Evolutionary conservation across 2,329 filamentous ascomycete genomes (phyloP).

Genomic region (Scedosporium dehoogii): DNA sequence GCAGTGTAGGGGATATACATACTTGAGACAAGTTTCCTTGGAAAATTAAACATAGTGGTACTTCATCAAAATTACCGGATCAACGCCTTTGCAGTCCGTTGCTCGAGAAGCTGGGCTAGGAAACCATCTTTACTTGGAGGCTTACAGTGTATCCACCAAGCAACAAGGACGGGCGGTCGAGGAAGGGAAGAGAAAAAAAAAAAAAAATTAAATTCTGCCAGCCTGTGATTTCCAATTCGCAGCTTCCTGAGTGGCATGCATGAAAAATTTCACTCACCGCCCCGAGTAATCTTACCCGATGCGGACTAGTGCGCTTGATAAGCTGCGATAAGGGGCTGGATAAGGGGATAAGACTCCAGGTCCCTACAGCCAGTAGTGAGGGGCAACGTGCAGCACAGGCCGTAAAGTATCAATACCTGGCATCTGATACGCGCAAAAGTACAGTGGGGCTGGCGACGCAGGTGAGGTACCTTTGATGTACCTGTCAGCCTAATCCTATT

Average conservation of each 20-base stretch:
- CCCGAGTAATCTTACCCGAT: conserved; percentile 2
- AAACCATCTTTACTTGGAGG: neutral
- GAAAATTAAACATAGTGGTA: too few relatives aligned
- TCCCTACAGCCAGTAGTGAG: conserved; percentile 2
- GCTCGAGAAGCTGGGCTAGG: too few relatives aligned
- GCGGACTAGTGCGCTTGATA: conserved; percentile 1
- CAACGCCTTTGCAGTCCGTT: too few relatives aligned
- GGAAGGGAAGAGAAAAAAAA: neutral
- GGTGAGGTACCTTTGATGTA: neutral
- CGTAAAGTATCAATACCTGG: neutral
- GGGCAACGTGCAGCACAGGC: conserved; percentile 1
- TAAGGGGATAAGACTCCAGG: neutral
- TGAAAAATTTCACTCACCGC: conserved; percentile 3
- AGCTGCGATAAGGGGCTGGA: conserved; percentile 2
- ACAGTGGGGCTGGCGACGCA: neutral
- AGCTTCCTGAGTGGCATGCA: neutral
- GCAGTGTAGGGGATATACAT: too few relatives aligned
- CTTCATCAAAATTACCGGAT: too few relatives aligned
- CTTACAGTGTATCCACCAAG: neutral
- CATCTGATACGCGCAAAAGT: neutral
- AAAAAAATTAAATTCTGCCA: conserved; percentile 1
- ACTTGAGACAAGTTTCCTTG: too few relatives aligned
- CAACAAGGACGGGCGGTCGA: neutral
- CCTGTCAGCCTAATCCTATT: neutral
- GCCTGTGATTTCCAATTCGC: neutral